Percentiles rank a stretch among this genome's conserved stretches.
phyloP scores from a whole-genome alignment of 305 asterid species.

The Nicotiana rustica region DNA sequence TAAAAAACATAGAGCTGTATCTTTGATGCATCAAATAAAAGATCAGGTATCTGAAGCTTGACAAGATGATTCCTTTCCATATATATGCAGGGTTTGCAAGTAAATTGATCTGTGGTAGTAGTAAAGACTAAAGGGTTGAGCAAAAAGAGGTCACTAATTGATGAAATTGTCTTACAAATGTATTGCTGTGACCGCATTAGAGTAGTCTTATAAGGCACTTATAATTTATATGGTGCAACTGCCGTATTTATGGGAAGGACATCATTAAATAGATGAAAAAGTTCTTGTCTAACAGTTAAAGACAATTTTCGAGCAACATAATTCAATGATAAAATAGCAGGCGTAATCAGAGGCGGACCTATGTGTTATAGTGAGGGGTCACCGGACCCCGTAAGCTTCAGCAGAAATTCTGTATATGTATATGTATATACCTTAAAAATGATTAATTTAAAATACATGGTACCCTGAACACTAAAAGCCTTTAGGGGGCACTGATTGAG shows the following conservation, averaged over 20 bases:
- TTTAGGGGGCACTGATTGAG: no score
- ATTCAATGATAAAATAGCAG: not conserved
- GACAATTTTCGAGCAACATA: slow-evolving; percentile 11
- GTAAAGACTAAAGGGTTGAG: not conserved
- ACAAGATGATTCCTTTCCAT: slow-evolving; percentile 20
- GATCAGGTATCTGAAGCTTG: slow-evolving; percentile 9
- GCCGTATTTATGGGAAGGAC: not conserved
- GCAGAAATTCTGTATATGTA: no score
- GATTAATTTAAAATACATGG: no score
- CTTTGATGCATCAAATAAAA: not conserved
- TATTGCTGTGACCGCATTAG: not conserved
- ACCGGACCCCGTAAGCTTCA: no score
- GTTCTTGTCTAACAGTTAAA: not conserved
- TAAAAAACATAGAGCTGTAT: not conserved
- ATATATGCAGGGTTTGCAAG: not conserved
- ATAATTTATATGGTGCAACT: slow-evolving; percentile 20
- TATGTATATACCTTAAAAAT: no score
- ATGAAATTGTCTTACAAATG: not conserved
- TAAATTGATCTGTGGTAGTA: slow-evolving; percentile 1
- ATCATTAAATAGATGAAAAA: not conserved
- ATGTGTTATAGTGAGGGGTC: no score
- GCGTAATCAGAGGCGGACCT: not conserved
- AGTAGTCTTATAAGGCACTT: slow-evolving; percentile 13
- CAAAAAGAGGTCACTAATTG: slow-evolving; percentile 4
- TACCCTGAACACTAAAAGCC: no score